phyloP scores from a whole-genome alignment of 148 eudicot species.

The Pharnaceum exiguum region DNA sequence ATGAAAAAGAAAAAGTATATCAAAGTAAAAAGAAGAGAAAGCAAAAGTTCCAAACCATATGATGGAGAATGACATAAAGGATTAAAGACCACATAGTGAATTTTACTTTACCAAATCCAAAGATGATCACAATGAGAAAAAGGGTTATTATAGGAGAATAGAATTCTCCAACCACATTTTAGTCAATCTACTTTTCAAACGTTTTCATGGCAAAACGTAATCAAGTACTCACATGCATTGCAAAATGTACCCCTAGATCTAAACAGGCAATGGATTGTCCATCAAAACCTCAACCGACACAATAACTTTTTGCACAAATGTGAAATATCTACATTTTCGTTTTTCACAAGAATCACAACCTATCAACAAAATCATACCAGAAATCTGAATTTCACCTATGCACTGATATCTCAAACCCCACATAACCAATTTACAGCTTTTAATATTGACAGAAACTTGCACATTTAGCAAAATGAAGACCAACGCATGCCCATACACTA shows the following conservation, averaged over 20 bases:
- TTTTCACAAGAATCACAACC: background rate
- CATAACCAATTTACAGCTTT: background rate
- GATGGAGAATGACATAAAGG: constrained; percentile 32
- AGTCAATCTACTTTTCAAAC: constrained; percentile 24
- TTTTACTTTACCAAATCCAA: constrained; percentile 22
- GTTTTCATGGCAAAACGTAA: constrained; percentile 4
- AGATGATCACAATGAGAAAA: constrained; percentile 17
- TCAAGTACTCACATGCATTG: constrained; percentile 17
- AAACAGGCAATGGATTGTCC: constrained; percentile 18
- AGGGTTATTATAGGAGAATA: background rate
- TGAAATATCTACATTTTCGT: background rate
- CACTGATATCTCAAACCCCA: background rate
- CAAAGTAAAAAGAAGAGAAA: constrained; percentile 32
- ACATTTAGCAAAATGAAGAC: too few relatives aligned
- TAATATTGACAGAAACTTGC: background rate
- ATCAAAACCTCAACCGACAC: constrained; percentile 25
- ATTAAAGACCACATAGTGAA: constrained; percentile 27
- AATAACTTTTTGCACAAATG: constrained; percentile 17
- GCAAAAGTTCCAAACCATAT: constrained; percentile 27
- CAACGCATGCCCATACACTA: too few relatives aligned
- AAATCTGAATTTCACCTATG: background rate
- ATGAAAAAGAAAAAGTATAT: constrained; percentile 21
- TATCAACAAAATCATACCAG: background rate
- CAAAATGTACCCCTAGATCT: constrained; percentile 23
- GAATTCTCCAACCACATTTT: background rate